These are phyloP conservation scores for Hymenoscyphus occultus DNA, from an alignment of 2,329 filamentous ascomycete genomes.

Conservation along the genomic window DNA sequence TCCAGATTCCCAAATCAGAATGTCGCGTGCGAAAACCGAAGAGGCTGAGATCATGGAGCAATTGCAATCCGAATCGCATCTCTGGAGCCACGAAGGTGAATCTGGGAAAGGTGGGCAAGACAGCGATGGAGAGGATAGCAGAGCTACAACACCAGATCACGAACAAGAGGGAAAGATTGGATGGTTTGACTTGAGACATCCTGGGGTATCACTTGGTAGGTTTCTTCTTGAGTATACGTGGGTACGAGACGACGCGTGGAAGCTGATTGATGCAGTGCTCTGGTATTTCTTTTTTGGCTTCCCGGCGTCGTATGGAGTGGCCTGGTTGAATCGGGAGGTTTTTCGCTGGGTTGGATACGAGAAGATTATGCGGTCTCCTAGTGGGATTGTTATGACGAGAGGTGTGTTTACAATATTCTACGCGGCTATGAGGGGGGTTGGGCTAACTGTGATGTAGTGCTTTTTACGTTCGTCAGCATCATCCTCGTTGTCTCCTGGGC, in stretches of 20 bases:
- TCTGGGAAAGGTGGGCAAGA: background rate
- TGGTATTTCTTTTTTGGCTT: constrained; percentile 15
- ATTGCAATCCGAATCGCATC: constrained; percentile 15
- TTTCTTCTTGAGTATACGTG: background rate
- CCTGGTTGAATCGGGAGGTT: constrained; percentile 4
- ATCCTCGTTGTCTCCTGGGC: background rate
- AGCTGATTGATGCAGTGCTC: background rate
- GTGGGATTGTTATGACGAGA: constrained; percentile 8
- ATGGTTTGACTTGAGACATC: background rate
- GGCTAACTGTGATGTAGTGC: background rate
- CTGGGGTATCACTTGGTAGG: background rate
- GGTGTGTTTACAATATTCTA: background rate
- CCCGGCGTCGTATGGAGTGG: constrained; percentile 15
- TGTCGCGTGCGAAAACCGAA: background rate
- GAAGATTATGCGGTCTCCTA: constrained; percentile 15
- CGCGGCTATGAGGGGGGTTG: background rate
- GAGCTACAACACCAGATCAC: background rate
- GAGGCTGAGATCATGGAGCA: constrained; percentile 4
- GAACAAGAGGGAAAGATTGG: background rate
- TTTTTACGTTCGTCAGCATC: background rate
- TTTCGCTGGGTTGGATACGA: constrained; percentile 14
- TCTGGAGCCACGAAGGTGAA: constrained; percentile 5
- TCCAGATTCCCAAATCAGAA: background rate
- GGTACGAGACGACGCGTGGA: background rate
- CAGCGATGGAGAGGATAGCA: background rate